These are phyloP conservation scores for Parmales sp. DNA, from an alignment of 108 stramenopile species.

Conservation along the genomic window DNA sequence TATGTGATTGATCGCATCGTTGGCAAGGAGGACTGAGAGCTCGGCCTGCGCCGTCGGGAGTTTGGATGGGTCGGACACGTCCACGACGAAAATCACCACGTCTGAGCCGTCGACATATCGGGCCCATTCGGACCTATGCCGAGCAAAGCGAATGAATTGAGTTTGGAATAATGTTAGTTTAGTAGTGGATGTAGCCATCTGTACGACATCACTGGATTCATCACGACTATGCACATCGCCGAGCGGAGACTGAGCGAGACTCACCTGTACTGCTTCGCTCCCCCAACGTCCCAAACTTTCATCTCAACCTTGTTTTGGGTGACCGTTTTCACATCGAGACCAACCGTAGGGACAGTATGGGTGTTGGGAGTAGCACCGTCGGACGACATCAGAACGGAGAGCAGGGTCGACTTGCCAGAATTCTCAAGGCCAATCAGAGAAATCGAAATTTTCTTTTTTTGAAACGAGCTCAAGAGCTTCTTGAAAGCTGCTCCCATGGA, in stretches of 20 bases:
- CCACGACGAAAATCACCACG: constrained; percentile 90
- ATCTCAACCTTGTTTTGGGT: constrained; percentile 55
- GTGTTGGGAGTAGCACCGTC: constrained; percentile 87
- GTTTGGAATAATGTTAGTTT: no score
- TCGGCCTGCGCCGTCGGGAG: constrained; percentile 78
- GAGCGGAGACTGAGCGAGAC: no score
- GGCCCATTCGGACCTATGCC: constrained; percentile 82
- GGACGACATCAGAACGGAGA: constrained; percentile 84
- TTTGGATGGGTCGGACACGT: constrained; percentile 78
- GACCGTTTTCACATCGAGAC: constrained; percentile 88
- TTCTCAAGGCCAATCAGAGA: no score
- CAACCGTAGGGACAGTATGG: constrained; percentile 91
- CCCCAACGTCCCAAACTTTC: constrained; percentile 97
- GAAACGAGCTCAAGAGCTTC: no score
- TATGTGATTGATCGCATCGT: constrained; percentile 22
- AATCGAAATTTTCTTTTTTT: no score
- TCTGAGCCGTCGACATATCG: constrained; percentile 88
- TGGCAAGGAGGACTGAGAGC: neutral
- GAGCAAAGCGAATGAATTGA: no score
- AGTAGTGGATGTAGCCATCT: no score
- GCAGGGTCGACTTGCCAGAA: constrained; percentile 88
- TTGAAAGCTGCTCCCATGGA: no score
- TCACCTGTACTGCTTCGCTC: constrained; percentile 82
- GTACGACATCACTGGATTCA: no score
- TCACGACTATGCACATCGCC: no score